A percentile compares a stretch with the other conserved stretches of the same genome.
phyloP scores from a whole-genome alignment of 495 filamentous ascomycete genomes.

The Neurospora sp. region DNA sequence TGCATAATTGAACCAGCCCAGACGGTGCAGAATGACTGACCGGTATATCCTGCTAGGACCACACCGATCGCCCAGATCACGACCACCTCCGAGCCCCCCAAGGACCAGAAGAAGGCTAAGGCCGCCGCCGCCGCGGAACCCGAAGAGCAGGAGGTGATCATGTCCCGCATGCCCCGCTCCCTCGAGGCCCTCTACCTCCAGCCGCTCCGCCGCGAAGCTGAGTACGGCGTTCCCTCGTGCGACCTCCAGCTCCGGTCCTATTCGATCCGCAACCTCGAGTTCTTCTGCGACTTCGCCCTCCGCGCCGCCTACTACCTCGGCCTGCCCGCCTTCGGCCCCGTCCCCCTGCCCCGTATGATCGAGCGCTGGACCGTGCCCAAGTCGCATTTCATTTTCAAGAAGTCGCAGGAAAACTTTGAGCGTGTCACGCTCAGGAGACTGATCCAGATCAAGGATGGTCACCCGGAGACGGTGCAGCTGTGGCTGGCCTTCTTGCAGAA shows the following conservation, averaged over 20 bases:
- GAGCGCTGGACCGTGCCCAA: constrained; percentile 93
- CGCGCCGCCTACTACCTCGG: constrained; percentile 90
- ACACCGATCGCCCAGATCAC: background rate
- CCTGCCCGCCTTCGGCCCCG: constrained; percentile 75
- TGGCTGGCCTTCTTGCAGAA: constrained; percentile 90
- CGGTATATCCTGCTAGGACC: background rate
- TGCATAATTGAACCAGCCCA: background rate
- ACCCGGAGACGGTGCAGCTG: constrained; percentile 75
- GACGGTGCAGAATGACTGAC: background rate
- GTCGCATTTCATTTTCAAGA: constrained; percentile 88
- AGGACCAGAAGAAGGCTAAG: background rate
- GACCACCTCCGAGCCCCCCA: background rate
- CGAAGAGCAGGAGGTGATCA: background rate
- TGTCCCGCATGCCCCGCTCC: constrained; percentile 22
- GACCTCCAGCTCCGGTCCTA: constrained; percentile 91
- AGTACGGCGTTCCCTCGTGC: constrained; percentile 72
- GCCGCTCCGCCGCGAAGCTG: constrained; percentile 64
- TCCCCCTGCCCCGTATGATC: constrained; percentile 76
- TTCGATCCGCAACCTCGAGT: constrained; percentile 80
- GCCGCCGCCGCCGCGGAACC: background rate
- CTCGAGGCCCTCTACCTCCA: constrained; percentile 72
- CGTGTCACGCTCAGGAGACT: constrained; percentile 75
- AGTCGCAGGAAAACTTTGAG: constrained; percentile 96
- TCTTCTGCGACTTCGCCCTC: constrained; percentile 90
- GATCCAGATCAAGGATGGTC: constrained; percentile 88